Base-by-base conservation (phyloP, 108 stramenopile genomes). In the Stephanodiscus triporus region DNA sequence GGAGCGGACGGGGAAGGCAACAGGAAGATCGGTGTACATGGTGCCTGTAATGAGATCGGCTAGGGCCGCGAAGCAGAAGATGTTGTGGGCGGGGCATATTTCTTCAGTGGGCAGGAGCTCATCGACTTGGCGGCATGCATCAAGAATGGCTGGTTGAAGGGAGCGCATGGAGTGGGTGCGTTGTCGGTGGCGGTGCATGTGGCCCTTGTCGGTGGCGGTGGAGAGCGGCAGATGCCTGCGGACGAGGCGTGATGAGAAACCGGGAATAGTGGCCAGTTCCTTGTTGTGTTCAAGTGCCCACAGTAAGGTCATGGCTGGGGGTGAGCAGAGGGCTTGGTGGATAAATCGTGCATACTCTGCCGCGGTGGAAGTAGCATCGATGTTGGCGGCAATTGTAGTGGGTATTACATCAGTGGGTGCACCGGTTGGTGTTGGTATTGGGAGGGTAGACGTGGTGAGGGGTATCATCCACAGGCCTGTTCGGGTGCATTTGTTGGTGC, bases 391-490 rank as follows among this genome's bases (percentile, higher is more conserved):
- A n/a, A 37, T 59, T 17, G 58, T 30, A 20, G 16, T 59, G 58
- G 26, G 58, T 37, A 32, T 24, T 4, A 6, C 36, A 36, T 36
- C 6, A 6, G 36, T 36, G 6, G 6, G 36, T 36, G 36, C 6
- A 6, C 4, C 6, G 36, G 36, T 40, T n/a, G 30, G 1, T 14
- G 58, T 37, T 0, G 37, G 13, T n/a, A 6, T 27, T 29, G 26
- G 22, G 26, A 17, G 2, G 11, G 34, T 6, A 17, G 32, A 2
- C 16, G 19, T 59, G 37, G 26, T 32, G 0, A 59, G 34, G 1
- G 58, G 58, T 17, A 59, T 38, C 58, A 59, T 59, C 30, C 58
- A 59, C 36, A 59, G 56, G 27, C 56, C 56, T 16, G 56, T 57
- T 7, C 24, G 20, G 27, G 56, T 57, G 24, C 56, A 57, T 57